phyloP scores from a whole-genome alignment of 192 early-diverging fungal genomes.

The Umbelopsis vinacea region DNA sequence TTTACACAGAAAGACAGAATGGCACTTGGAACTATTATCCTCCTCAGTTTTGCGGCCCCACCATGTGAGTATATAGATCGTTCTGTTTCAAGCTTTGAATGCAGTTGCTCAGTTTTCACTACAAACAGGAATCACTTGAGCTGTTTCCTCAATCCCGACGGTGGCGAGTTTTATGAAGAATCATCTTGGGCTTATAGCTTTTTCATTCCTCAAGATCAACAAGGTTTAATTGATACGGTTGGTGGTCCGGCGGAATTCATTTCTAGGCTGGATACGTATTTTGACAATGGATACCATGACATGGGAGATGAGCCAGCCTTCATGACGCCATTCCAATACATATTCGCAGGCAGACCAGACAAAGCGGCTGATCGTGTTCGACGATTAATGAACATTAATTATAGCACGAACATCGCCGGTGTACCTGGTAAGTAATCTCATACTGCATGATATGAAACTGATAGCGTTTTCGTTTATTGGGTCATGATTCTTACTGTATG shows the following conservation, averaged over 20 bases:
- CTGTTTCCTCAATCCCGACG: neutral
- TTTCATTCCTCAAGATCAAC: constrained; percentile 40
- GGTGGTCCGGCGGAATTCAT: constrained; percentile 38
- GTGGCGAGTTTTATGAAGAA: constrained; percentile 43
- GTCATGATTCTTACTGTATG: too few relatives aligned
- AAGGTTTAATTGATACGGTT: constrained; percentile 25
- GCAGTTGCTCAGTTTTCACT: neutral
- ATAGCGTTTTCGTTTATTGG: too few relatives aligned
- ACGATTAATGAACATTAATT: neutral
- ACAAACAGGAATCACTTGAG: neutral
- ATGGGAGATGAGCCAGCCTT: constrained; percentile 43
- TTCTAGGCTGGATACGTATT: constrained; percentile 36
- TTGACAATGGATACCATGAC: constrained; percentile 32
- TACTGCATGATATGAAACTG: too few relatives aligned
- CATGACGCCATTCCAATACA: constrained; percentile 37
- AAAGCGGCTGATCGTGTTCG: constrained; percentile 3
- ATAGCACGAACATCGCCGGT: constrained; percentile 1
- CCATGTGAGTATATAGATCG: neutral
- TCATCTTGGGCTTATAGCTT: constrained; percentile 45
- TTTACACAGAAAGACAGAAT: neutral
- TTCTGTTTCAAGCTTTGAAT: neutral
- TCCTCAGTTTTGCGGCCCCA: constrained; percentile 21
- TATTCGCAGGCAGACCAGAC: constrained; percentile 33
- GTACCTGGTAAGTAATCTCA: constrained; percentile 12
- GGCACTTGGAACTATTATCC: constrained; percentile 21